Base-by-base conservation (phyloP, 805 yeast species). In the Candida dendrica region DNA sequence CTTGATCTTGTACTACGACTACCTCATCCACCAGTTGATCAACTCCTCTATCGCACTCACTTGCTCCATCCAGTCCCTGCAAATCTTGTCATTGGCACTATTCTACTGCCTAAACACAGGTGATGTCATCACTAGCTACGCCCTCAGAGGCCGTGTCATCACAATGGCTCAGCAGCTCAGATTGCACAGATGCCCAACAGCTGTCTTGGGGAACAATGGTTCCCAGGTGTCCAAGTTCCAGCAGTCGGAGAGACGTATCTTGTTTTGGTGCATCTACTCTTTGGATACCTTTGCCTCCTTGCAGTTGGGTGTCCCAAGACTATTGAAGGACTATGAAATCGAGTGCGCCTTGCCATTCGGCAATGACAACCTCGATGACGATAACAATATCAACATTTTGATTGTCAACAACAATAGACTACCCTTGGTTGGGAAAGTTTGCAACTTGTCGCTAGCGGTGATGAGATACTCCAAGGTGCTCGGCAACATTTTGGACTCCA, bases 91-190 rank as follows among this genome's bases (percentile, higher is more conserved):
- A 0, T 65, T 89, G 46, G 79, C 90, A 3, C 64, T 84, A 20
- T 75, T 83, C 44, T 85, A 84, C 55, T 81, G 85, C 55, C 63
- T 84, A 31, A 79, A 81, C 32, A 75, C 75, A 6, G 95, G 95
- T 16, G 89, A 84, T 58, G 74, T 80, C 36, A 71, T 79, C 8
- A 79, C 87, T 1, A 72, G 88, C 46, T 88, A 87, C 64, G 83
- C 81, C 41, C 68, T 84, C 34, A 71, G 95, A 45, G 90, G 91
- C 35, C 70, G 79, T 50, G 80, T 83, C 7, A 77, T 83, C 11
- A 80, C 88, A 22, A 84, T 86, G 90, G 81, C 90, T 4, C 95
- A 86, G 52, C 93, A 88, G 51, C 65, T 89, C 41, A 75, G 96
- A 51, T 66, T 89, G 36, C 95, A 88, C 58, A 71, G 95, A 50